Percentiles rank a stretch among this genome's conserved stretches.
Evolutionary conservation across 129 eudicot genomes (phyloP).

Genomic region (Flaveria ramosissima): DNA sequence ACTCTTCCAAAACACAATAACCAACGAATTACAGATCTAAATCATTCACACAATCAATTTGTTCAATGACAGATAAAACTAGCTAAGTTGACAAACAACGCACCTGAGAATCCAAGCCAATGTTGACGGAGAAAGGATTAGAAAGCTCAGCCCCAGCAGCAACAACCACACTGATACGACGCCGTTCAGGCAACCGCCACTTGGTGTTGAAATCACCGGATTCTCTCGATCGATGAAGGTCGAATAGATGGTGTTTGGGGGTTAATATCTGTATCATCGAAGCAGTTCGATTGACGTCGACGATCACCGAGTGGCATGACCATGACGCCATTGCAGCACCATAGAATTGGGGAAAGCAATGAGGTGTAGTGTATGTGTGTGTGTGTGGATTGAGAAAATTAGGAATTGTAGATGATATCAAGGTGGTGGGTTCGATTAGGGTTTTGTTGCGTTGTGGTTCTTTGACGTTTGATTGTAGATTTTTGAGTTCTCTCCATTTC

Average conservation of each 20-base stretch:
- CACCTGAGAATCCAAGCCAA: constrained; percentile 82
- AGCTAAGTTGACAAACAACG: not conserved
- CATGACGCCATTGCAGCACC: constrained; percentile 45
- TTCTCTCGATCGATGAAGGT: constrained; percentile 20
- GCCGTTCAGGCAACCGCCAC: constrained; percentile 38
- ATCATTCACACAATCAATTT: not conserved
- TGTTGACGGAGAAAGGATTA: constrained; percentile 53
- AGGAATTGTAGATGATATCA: constrained; percentile 32
- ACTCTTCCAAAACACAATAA: not conserved
- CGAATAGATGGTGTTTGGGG: constrained; percentile 31
- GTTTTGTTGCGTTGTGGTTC: constrained; percentile 20
- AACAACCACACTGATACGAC: constrained; percentile 55
- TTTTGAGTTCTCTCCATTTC: constrained; percentile 29
- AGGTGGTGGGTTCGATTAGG: constrained; percentile 31
- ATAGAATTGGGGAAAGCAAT: constrained; percentile 19
- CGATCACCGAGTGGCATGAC: constrained; percentile 37
- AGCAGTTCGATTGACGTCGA: constrained; percentile 40
- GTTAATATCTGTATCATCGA: constrained; percentile 6
- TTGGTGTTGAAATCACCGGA: constrained; percentile 27
- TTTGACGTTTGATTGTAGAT: constrained; percentile 28
- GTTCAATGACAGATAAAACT: not conserved
- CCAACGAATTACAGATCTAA: constrained; percentile 14
- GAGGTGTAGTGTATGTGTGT: too few relatives aligned
- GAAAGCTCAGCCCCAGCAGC: constrained; percentile 71
- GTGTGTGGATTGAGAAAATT: constrained; percentile 34